Evolutionary conservation across 495 filamentous ascomycete species (phyloP).

Genomic region (Penicillium cosmopolitanum): DNA sequence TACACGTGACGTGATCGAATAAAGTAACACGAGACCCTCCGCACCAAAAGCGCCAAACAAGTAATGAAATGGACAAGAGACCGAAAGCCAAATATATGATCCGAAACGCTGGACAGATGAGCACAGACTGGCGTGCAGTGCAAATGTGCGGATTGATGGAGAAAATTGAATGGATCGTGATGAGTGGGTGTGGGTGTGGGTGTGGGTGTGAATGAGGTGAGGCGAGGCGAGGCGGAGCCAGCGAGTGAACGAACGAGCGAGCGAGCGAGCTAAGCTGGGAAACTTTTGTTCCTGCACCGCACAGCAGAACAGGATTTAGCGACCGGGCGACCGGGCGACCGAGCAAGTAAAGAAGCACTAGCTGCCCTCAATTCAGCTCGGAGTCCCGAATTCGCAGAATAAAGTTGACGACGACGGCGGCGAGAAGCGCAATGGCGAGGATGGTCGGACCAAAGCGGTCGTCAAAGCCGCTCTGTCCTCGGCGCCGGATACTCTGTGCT

Average conservation of each 20-base stretch:
- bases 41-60: neutral
- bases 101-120: constrained; percentile 5
- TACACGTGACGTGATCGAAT: constrained; percentile 5
- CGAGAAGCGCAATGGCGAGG: constrained; percentile 78
- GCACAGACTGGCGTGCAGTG: neutral
- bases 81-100: neutral
- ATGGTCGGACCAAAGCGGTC: constrained; percentile 93
- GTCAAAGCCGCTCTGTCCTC: constrained; percentile 94
- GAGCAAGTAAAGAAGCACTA: neutral
- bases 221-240: no score
- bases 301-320: neutral
- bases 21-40: constrained; percentile 1
- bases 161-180: neutral
- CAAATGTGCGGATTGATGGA: neutral
- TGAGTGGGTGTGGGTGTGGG: neutral
- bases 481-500: constrained; percentile 85
- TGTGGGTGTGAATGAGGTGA: neutral
- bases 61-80: neutral
- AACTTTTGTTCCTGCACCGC: neutral
- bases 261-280: neutral
- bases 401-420: constrained; percentile 93
- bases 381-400: constrained; percentile 74
- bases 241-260: no score
- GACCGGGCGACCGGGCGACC: no score
- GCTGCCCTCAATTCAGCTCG: constrained; percentile 20